Conservation (phyloP, 495 filamentous ascomycete species). For the Penicillium pulvis region DNA sequence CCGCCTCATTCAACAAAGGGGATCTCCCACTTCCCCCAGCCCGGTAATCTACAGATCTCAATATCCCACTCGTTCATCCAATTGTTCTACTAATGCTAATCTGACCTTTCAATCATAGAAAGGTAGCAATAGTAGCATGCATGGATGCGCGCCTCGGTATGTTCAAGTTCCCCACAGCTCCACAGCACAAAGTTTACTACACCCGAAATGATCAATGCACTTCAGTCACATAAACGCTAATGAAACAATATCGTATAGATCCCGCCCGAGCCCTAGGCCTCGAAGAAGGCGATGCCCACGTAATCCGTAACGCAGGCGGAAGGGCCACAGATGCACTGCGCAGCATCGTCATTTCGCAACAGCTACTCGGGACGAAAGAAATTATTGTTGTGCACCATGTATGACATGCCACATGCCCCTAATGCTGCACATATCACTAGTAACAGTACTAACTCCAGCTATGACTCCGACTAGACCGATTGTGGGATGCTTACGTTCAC, state of each 20-base stretch:
- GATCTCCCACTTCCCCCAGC: constrained; percentile 70
- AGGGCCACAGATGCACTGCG: constrained; percentile 68
- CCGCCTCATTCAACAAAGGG: constrained; percentile 62
- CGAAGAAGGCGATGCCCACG: constrained; percentile 73
- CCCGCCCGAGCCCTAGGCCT: constrained; percentile 72
- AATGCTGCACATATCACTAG: no score
- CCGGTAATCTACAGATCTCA: constrained; percentile 57
- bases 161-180: background rate
- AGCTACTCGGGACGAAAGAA: constrained; percentile 77
- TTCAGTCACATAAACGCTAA: no score
- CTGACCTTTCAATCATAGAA: constrained; percentile 20
- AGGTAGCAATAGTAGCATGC: constrained; percentile 62
- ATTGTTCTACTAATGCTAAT: background rate
- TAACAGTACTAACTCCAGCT: no score
- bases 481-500: constrained; percentile 84
- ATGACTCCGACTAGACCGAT: constrained; percentile 38
- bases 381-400: constrained; percentile 76
- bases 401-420: constrained; percentile 30
- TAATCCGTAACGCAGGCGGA: constrained; percentile 79
- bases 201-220: no score
- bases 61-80: constrained; percentile 31
- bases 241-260: constrained; percentile 36
- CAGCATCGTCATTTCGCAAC: constrained; percentile 76
- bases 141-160: constrained; percentile 78
- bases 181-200: no score